phyloP scores from a whole-genome alignment of 768 basidiomycete species.

The Mycena kentingensis region DNA sequence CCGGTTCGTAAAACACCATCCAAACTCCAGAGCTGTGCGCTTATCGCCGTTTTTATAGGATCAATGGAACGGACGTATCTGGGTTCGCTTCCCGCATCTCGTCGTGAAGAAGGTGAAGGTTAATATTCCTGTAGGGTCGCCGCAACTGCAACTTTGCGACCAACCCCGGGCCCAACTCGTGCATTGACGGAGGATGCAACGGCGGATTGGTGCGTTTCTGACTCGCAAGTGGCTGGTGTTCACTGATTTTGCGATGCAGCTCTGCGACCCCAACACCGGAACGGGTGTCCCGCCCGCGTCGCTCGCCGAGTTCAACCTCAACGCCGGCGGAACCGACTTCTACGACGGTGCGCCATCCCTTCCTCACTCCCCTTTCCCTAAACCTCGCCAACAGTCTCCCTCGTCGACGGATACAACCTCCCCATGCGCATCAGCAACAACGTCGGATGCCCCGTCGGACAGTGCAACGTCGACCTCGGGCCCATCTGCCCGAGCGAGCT shows the following conservation, averaged over 20 bases:
- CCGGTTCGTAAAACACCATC: conserved; percentile 35
- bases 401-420: conserved; percentile 69
- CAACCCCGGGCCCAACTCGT: conserved; percentile 44
- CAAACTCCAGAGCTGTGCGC: not conserved
- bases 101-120: too few relatives aligned
- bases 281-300: conserved; percentile 67
- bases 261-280: conserved; percentile 42
- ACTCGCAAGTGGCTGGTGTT: not conserved
- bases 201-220: conserved; percentile 40
- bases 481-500: conserved; percentile 54
- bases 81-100: conserved; percentile 42
- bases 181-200: conserved; percentile 52
- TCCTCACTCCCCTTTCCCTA: not conserved
- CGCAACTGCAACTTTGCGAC: conserved; percentile 50
- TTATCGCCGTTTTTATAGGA: not conserved
- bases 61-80: conserved; percentile 48
- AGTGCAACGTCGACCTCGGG: conserved; percentile 65
- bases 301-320: conserved; percentile 69
- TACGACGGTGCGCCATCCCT: conserved; percentile 53
- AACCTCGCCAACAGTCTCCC: conserved; percentile 44
- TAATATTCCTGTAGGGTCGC: conserved; percentile 43
- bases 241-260: not conserved
- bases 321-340: conserved; percentile 48
- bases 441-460: conserved; percentile 53
- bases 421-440: conserved; percentile 56